A percentile compares a stretch with the other conserved stretches of the same genome.
These are phyloP conservation scores for Helichrysum umbraculigerum DNA, from an alignment of 129 eudicot species.

Conservation along the genomic window DNA sequence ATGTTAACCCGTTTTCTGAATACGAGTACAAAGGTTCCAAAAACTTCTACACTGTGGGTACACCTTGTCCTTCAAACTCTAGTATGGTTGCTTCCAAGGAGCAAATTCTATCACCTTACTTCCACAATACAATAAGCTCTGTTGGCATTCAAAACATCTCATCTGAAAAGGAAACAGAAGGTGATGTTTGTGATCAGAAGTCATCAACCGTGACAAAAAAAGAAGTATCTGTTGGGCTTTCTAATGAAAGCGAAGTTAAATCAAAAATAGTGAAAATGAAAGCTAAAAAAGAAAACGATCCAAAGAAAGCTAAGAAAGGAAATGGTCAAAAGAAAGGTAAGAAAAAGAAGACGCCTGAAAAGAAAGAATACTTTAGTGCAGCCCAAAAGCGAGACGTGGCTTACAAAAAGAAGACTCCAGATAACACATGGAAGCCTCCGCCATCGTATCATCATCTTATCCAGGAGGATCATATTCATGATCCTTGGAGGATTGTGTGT, in stretches of 20 bases:
- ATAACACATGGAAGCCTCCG: slow-evolving; percentile 79
- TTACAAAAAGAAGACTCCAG: slow-evolving; percentile 53
- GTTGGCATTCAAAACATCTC: background rate
- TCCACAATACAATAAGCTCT: background rate
- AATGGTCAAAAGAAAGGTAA: background rate
- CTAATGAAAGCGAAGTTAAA: background rate
- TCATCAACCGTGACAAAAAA: background rate
- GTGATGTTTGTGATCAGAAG: background rate
- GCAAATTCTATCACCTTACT: background rate
- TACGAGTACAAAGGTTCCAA: slow-evolving; percentile 32
- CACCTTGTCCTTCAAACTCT: background rate
- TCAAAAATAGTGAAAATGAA: background rate
- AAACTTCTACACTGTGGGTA: background rate
- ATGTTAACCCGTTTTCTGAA: slow-evolving; percentile 31
- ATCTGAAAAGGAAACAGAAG: background rate
- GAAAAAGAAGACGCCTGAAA: background rate
- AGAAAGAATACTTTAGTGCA: slow-evolving; percentile 32
- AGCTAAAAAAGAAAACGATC: background rate
- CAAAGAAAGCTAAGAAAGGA: background rate
- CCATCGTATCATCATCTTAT: slow-evolving; percentile 60
- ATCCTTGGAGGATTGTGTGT: slow-evolving; percentile 88
- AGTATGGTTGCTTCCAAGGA: background rate
- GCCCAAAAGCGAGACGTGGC: slow-evolving; percentile 60
- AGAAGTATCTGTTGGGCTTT: background rate
- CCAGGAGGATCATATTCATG: slow-evolving; percentile 77